Percentiles rank a stretch among this genome's conserved stretches.
phyloP scores from a whole-genome alignment of 164 flowering plant genomes.

The Nymphaea colorata region DNA sequence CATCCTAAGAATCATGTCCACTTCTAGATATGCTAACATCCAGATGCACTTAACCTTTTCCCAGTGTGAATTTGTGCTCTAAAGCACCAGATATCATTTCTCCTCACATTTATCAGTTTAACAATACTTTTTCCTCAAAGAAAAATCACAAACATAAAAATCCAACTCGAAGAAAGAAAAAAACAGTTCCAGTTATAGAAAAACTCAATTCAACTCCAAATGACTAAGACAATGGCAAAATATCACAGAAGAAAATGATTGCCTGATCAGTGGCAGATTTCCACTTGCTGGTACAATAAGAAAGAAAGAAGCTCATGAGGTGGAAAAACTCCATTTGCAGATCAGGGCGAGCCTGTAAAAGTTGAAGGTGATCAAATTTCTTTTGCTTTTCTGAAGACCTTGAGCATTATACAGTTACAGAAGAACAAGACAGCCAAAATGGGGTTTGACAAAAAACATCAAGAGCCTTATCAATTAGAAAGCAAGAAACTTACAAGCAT shows the following conservation, averaged over 20 bases:
- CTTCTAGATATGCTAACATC: no score
- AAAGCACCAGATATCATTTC: no score
- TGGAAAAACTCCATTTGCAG: conserved; percentile 93
- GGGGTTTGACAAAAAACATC: no score
- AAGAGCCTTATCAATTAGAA: neutral
- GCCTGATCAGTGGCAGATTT: conserved; percentile 76
- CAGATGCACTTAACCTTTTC: no score
- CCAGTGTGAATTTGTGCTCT: no score
- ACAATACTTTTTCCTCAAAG: no score
- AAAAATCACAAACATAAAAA: no score
- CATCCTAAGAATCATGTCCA: no score
- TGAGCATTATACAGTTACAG: neutral
- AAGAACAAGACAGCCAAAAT: neutral
- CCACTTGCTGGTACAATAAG: conserved; percentile 87
- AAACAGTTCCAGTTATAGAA: no score
- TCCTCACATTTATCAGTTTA: no score
- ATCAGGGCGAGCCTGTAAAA: conserved; percentile 78
- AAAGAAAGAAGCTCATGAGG: conserved; percentile 80
- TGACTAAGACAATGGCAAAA: neutral
- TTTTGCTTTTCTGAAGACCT: neutral
- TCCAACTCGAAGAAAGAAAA: no score
- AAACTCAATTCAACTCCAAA: no score
- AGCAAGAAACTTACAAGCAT: conserved; percentile 63
- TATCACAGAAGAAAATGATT: neutral
- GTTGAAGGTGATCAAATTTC: neutral